A percentile compares a stretch with the other conserved stretches of the same genome.
phyloP scores from a whole-genome alignment of 2,329 filamentous ascomycete species.

The Cordyceps javanica region DNA sequence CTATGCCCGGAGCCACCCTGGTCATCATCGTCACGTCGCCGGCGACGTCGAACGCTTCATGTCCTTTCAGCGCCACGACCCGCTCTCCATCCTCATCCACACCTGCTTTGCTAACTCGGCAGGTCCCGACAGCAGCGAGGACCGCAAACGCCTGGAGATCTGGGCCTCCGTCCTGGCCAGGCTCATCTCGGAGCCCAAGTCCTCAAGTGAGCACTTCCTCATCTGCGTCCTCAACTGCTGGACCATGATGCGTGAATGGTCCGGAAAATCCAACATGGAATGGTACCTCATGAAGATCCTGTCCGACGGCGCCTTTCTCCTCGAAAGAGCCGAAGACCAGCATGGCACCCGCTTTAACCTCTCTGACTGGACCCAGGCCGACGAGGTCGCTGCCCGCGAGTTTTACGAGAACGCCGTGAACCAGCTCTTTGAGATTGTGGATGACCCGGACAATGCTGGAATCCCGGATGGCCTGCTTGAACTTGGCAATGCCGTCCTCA shows the following conservation, averaged over 20 bases:
- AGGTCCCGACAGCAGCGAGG: constrained; percentile 74
- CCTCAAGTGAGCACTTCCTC: constrained; percentile 72
- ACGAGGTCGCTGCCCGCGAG: constrained; percentile 75
- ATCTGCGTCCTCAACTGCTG: constrained; percentile 82
- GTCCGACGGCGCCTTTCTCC: constrained; percentile 83
- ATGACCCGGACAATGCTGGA: constrained; percentile 75
- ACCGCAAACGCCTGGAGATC: constrained; percentile 70
- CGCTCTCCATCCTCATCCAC: constrained; percentile 77
- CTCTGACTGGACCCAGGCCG: constrained; percentile 67
- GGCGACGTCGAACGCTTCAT: constrained; percentile 69
- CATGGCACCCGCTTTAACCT: constrained; percentile 65
- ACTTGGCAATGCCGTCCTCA: constrained; percentile 76
- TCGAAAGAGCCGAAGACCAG: constrained; percentile 79
- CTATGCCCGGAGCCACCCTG: constrained; percentile 39
- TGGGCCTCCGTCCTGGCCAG: constrained; percentile 86
- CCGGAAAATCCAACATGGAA: constrained; percentile 82
- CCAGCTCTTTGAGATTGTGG: constrained; percentile 77
- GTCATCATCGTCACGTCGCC: constrained; percentile 38
- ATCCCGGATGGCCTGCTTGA: constrained; percentile 82
- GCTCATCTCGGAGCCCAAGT: constrained; percentile 71
- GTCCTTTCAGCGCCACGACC: constrained; percentile 84
- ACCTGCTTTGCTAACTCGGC: constrained; percentile 85
- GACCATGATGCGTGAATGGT: constrained; percentile 83
- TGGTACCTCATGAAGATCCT: constrained; percentile 93
- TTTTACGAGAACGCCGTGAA: constrained; percentile 82